phyloP scores from a whole-genome alignment of 768 basidiomycete genomes.

The Tephrocybe sp. region DNA sequence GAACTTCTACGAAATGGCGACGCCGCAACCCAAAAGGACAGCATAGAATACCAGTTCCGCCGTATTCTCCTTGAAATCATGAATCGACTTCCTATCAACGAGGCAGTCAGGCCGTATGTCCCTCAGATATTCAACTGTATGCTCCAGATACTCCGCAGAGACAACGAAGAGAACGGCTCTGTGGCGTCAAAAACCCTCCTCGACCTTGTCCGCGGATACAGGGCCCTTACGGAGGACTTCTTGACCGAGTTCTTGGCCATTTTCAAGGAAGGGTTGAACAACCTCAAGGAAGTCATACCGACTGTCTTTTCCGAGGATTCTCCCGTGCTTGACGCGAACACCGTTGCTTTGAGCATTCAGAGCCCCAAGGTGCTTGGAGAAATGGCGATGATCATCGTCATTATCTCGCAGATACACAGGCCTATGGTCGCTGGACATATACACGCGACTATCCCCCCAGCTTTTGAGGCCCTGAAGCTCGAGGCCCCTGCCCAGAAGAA shows the following conservation, averaged over 20 bases:
- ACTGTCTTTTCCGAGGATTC: slow-evolving; percentile 76
- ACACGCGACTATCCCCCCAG: slow-evolving; percentile 69
- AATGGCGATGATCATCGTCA: slow-evolving; percentile 88
- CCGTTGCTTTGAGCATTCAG: slow-evolving; percentile 66
- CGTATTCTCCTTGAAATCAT: slow-evolving; percentile 86
- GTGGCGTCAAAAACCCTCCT: slow-evolving; percentile 89
- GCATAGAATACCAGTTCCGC: slow-evolving; percentile 78
- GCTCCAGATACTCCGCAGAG: slow-evolving; percentile 79
- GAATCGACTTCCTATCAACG: slow-evolving; percentile 82
- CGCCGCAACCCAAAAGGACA: slow-evolving; percentile 64
- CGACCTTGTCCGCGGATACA: slow-evolving; percentile 81
- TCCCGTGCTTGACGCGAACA: slow-evolving; percentile 48
- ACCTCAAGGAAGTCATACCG: slow-evolving; percentile 69
- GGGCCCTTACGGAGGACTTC: slow-evolving; percentile 68
- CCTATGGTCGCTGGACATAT: slow-evolving; percentile 64
- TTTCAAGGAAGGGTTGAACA: slow-evolving; percentile 76
- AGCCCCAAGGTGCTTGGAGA: slow-evolving; percentile 96
- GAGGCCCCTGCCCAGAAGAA: slow-evolving; percentile 81
- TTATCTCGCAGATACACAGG: slow-evolving; percentile 84
- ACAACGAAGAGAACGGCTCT: slow-evolving; percentile 96
- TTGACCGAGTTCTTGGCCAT: slow-evolving; percentile 79
- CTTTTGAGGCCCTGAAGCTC: slow-evolving; percentile 74
- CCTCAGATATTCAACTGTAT: slow-evolving; percentile 73
- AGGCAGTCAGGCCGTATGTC: slow-evolving; percentile 71
- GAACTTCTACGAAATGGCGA: slow-evolving; percentile 72